Percentiles rank a stretch among this genome's conserved stretches.
Conservation (phyloP, 306 rosid genomes). For the Cotoneaster glaucophyllus region DNA sequence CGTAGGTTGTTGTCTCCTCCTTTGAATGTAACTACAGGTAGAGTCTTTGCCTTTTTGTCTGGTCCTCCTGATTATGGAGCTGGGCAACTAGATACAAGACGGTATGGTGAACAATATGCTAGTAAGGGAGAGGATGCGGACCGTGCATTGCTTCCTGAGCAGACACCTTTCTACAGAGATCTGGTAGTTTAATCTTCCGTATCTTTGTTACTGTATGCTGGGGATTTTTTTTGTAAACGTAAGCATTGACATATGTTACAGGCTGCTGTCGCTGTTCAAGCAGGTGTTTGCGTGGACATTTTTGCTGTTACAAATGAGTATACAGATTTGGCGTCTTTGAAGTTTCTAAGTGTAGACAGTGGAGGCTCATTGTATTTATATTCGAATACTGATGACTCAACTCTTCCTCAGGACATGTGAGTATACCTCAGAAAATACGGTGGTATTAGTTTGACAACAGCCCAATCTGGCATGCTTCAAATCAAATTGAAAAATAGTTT, state of each 20-base stretch:
- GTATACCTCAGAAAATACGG: slow-evolving; percentile 17
- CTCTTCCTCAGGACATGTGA: slow-evolving; percentile 98
- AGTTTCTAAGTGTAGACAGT: slow-evolving; percentile 83
- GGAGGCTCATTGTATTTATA: slow-evolving; percentile 87
- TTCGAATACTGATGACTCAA: slow-evolving; percentile 80
- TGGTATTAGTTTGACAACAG: not conserved
- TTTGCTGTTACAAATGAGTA: slow-evolving; percentile 97
- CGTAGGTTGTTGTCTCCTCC: slow-evolving; percentile 27
- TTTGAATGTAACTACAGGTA: slow-evolving; percentile 55
- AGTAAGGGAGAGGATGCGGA: slow-evolving; percentile 99
- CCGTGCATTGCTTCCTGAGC: slow-evolving; percentile 94
- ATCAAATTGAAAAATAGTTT: no score
- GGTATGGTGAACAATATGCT: slow-evolving; percentile 97
- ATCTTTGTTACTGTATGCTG: slow-evolving; percentile 5
- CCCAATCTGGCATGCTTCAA: no score
- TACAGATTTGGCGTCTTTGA: slow-evolving; percentile 91
- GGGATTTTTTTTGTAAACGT: slow-evolving; percentile 18
- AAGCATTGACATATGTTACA: slow-evolving; percentile 48
- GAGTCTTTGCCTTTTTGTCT: slow-evolving; percentile 83
- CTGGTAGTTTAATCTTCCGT: slow-evolving; percentile 42
- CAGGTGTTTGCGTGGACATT: slow-evolving; percentile 94
- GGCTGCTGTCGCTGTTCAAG: slow-evolving; percentile 98
- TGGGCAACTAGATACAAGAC: slow-evolving; percentile 87
- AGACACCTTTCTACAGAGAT: slow-evolving; percentile 90
- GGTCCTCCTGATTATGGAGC: slow-evolving; percentile 98